Percentiles rank a stretch among this genome's conserved stretches.
Conservation (phyloP, 345 rosid genomes). For the Pugionium cornutum region DNA sequence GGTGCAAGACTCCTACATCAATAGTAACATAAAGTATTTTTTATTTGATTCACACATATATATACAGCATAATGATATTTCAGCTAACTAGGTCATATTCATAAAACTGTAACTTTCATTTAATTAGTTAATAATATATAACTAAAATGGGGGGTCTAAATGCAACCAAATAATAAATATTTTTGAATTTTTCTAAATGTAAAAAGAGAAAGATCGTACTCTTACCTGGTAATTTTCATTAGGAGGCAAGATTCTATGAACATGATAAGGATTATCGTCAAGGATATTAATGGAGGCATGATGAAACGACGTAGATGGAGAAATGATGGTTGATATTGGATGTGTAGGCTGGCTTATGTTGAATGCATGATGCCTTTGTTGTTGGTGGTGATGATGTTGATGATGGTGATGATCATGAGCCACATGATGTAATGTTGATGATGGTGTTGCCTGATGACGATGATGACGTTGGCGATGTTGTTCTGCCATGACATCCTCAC, state of each 20-base stretch:
- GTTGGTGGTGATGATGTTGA: constrained; percentile 57
- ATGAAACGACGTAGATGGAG: constrained; percentile 73
- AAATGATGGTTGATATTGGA: constrained; percentile 68
- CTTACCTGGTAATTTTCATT: constrained; percentile 78
- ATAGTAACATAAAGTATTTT: background rate
- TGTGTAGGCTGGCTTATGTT: constrained; percentile 84
- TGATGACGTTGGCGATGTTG: constrained; percentile 46
- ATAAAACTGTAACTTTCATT: constrained; percentile 17
- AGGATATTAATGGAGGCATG: constrained; percentile 66
- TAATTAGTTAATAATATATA: background rate
- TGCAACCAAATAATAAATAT: background rate
- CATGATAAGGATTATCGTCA: constrained; percentile 53
- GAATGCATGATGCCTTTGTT: constrained; percentile 58
- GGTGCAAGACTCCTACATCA: constrained; percentile 22
- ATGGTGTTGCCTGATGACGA: constrained; percentile 52
- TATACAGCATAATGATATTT: constrained; percentile 15
- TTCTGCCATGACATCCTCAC: constrained; percentile 49
- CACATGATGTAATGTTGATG: constrained; percentile 46
- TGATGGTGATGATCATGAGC: constrained; percentile 40
- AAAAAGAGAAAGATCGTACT: background rate
- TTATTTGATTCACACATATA: background rate
- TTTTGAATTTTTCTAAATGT: background rate
- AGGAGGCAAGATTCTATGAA: constrained; percentile 76
- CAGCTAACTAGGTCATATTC: constrained; percentile 23
- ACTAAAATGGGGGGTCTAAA: background rate